phyloP scores from a whole-genome alignment of 164 flowering plant species.

The Cinnamomum micranthum region DNA sequence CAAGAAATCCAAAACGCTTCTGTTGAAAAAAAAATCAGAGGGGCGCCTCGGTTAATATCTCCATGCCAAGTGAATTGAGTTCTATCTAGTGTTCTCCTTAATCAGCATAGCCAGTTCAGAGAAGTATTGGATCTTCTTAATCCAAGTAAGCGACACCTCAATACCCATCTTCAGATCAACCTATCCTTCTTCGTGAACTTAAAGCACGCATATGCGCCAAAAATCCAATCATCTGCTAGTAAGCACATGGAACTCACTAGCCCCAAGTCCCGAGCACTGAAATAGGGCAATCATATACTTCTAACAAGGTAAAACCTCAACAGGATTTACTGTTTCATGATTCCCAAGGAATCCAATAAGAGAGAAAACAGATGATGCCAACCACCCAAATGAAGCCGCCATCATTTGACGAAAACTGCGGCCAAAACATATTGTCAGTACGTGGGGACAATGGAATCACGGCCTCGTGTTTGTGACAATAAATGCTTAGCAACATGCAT shows the following conservation, averaged over 20 bases:
- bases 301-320: conserved; percentile 1
- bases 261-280: neutral
- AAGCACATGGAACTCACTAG: neutral
- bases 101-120: neutral
- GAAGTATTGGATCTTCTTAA: conserved; percentile 2
- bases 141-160: neutral
- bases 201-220: neutral
- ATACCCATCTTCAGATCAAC: neutral
- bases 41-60: neutral
- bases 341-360: conserved; percentile 9
- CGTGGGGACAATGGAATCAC: neutral
- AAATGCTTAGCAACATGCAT: neutral
- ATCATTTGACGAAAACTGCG: neutral
- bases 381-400: conserved; percentile 1
- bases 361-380: conserved; percentile 3
- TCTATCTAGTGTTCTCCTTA: neutral
- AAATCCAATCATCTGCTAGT: neutral
- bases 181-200: conserved; percentile 6
- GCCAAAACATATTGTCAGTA: neutral
- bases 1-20: conserved; percentile 3
- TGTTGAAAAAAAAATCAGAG: neutral
- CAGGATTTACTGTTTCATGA: neutral
- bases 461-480: neutral
- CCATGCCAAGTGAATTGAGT: neutral
- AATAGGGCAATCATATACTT: conserved; percentile 2